Conservation (phyloP, 768 basidiomycete species). For the Lentinula edodes region DNA sequence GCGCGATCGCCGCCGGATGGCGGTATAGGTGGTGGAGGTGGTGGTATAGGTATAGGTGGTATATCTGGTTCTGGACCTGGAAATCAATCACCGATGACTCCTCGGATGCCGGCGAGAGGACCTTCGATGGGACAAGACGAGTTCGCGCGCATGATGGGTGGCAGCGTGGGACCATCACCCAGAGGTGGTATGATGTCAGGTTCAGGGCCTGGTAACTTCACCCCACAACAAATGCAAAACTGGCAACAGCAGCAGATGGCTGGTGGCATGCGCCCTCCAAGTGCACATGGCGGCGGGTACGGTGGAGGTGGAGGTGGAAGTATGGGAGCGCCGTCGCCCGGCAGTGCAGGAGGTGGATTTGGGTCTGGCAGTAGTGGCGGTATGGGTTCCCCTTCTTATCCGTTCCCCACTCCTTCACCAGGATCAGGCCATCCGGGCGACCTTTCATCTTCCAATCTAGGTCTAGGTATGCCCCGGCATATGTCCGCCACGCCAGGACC, state of each 20-base stretch:
- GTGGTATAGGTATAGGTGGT: conserved; percentile 16
- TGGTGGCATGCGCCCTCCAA: conserved; percentile 1
- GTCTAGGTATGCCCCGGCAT: conserved; percentile 7
- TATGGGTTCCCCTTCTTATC: conserved; percentile 13
- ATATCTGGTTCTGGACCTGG: not conserved
- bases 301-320: not conserved
- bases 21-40: conserved; percentile 1
- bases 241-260: conserved; percentile 27
- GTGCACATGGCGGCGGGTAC: conserved; percentile 1
- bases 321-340: conserved; percentile 33
- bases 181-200: conserved; percentile 15
- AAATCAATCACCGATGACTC: conserved; percentile 38
- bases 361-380: conserved; percentile 9
- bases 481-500: conserved; percentile 9
- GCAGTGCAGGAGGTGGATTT: conserved; percentile 25
- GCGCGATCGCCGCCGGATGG: conserved; percentile 68
- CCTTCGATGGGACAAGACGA: conserved; percentile 44
- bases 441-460: conserved; percentile 6
- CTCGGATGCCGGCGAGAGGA: conserved; percentile 34
- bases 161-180: conserved; percentile 20
- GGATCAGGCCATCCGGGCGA: conserved; percentile 1
- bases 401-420: conserved; percentile 7
- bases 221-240: conserved; percentile 31
- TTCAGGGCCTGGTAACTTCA: conserved; percentile 15
- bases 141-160: conserved; percentile 48